A percentile compares a stretch with the other conserved stretches of the same genome.
These are phyloP conservation scores for Corylus heterophylla DNA, from an alignment of 306 rosid species.

Conservation along the genomic window DNA sequence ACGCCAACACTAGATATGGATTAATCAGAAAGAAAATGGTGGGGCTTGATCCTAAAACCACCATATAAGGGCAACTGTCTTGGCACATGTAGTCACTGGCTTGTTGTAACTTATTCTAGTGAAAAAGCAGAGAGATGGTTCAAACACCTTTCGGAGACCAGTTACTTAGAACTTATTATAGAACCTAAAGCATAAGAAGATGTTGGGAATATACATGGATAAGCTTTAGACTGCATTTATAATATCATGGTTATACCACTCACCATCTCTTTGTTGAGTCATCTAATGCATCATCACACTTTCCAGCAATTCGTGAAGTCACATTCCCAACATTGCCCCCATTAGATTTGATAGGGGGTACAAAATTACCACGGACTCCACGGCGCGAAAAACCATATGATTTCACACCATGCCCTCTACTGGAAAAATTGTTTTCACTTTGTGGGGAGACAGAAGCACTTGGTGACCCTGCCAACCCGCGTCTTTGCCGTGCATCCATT, in stretches of 20 bases:
- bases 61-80: neutral
- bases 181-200: neutral
- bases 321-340: constrained; percentile 60
- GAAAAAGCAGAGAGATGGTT: neutral
- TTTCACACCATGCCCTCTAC: constrained; percentile 62
- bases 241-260: constrained; percentile 35
- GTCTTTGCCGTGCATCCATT: constrained; percentile 58
- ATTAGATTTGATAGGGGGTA: constrained; percentile 83
- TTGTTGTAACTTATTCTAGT: neutral
- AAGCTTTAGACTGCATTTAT: neutral
- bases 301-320: constrained; percentile 65
- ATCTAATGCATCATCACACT: constrained; percentile 68
- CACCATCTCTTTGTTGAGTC: constrained; percentile 92
- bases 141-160: neutral
- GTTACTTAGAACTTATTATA: neutral
- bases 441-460: constrained; percentile 59
- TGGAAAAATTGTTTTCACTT: constrained; percentile 37
- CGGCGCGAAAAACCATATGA: constrained; percentile 83
- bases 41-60: neutral
- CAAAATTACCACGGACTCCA: constrained; percentile 79
- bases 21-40: neutral
- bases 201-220: neutral
- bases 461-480: constrained; percentile 52
- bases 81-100: neutral
- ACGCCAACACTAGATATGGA: constrained; percentile 1